Percentiles rank a stretch among this genome's conserved stretches.
phyloP scores from a whole-genome alignment of 176 grass and related monocot genomes.

The Areca catechu region DNA sequence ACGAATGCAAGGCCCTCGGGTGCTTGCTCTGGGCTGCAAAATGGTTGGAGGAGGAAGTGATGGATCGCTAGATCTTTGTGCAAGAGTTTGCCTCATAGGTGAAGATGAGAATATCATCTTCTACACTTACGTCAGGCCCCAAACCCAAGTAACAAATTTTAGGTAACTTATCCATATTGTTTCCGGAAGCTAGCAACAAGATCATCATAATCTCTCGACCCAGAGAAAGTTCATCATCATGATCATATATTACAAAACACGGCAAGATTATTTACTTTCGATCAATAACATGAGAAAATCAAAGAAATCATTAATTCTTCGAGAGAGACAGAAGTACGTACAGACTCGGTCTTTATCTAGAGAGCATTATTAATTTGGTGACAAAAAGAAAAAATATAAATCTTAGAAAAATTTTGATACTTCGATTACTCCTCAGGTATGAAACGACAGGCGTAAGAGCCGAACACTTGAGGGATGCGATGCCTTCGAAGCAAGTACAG shows the following conservation, averaged over 20 bases:
- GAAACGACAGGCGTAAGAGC: slow-evolving; percentile 71
- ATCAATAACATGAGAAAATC: too few relatives aligned
- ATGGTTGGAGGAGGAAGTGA: slow-evolving; percentile 76
- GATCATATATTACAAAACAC: too few relatives aligned
- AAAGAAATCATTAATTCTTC: too few relatives aligned
- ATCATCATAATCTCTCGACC: too few relatives aligned
- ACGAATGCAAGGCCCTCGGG: slow-evolving; percentile 18
- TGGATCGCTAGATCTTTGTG: slow-evolving; percentile 57
- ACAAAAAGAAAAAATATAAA: too few relatives aligned
- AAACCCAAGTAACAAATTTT: slow-evolving; percentile 55
- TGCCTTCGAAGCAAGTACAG: slow-evolving; percentile 55
- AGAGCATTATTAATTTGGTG: too few relatives aligned
- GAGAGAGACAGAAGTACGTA: too few relatives aligned
- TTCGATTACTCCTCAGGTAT: slow-evolving; percentile 30
- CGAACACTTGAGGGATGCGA: slow-evolving; percentile 51
- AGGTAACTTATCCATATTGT: slow-evolving; percentile 30
- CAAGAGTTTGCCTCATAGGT: slow-evolving; percentile 52
- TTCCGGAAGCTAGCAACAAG: too few relatives aligned
- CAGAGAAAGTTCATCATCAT: too few relatives aligned
- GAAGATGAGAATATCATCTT: slow-evolving; percentile 78
- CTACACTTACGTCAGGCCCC: slow-evolving; percentile 62
- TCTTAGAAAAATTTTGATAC: too few relatives aligned
- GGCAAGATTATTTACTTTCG: too few relatives aligned
- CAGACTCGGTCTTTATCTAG: too few relatives aligned
- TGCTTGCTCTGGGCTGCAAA: slow-evolving; percentile 59